Percentiles rank a stretch among this genome's conserved stretches.
Conservation (phyloP, 352 stramenopile species). For the Phytophthora uliginosa region DNA sequence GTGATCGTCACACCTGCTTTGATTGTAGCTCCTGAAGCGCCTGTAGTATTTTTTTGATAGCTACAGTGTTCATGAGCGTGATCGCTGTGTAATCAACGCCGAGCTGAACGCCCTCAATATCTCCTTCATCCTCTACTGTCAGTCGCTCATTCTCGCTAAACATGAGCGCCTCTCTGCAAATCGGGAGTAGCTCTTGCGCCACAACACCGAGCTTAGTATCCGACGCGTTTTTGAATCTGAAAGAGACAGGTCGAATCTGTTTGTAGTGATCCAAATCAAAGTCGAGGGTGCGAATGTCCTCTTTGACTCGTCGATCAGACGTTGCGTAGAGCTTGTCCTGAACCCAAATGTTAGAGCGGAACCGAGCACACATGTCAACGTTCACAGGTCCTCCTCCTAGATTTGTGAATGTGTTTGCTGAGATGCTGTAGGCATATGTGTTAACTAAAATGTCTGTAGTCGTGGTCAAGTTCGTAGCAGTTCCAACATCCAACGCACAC, state of each 20-base stretch:
- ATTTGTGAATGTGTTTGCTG: neutral
- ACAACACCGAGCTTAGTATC: neutral
- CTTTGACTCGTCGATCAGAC: neutral
- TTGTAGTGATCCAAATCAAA: neutral
- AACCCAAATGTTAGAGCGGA: neutral
- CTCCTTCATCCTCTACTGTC: neutral
- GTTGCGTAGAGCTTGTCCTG: neutral
- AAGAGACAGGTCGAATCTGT: neutral
- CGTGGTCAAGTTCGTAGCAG: too few relatives aligned
- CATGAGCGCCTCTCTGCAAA: neutral
- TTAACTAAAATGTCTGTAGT: neutral
- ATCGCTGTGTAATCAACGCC: neutral
- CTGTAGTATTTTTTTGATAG: neutral
- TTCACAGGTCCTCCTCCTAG: neutral
- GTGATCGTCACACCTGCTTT: too few relatives aligned
- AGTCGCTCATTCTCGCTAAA: neutral
- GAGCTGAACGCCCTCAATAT: neutral
- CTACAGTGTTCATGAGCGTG: neutral
- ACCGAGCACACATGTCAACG: neutral
- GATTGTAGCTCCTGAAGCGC: too few relatives aligned
- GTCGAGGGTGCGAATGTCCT: neutral
- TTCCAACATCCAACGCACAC: too few relatives aligned
- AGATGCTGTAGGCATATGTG: neutral
- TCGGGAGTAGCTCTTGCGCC: neutral
- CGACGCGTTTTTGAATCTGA: neutral